Base-by-base conservation (phyloP, 192 early-diverging fungal species). In the Coemansia sp. region DNA sequence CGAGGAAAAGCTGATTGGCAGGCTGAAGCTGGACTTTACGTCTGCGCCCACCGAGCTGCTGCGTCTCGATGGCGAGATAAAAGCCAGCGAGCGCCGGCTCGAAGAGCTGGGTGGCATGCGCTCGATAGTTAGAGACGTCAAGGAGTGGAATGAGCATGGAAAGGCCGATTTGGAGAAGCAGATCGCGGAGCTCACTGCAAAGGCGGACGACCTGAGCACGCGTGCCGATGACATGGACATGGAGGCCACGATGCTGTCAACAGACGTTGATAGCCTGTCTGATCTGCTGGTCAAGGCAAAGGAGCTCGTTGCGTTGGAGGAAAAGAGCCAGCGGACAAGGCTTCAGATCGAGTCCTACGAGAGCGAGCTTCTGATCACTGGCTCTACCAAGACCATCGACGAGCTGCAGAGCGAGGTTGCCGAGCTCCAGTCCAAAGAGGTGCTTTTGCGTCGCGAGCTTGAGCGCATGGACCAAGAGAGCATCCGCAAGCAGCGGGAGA, bases 331-430 rank as follows among this genome's bases (percentile, higher is more conserved):
- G 18, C 47, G 30, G 1, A 58, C 88, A 13, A 58, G 50, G 7
- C 49, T 55, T 9, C 87, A 88, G 23, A 74, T 92, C 20, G 62
- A 62, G 24, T n/a, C 56, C 0, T 62, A 87, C 0, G 63, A 78
- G 28, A 58, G 65, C 13, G 91, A 90, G 27, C 77, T 93, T 14
- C 56, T 55, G 14, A 58, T 62, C 0, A 67, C 87, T 1, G 89
- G 87, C 0, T 88, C 88, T 1, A 80, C 75, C 13, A 85, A 85
- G 61, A 91, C 89, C 5, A 60, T 85, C 22, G 85, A 87, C 4
- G 88, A 94, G 24, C 78, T 85, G 32, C 87, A 89, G 64, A 67
- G 62, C 10, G 88, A 92, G 47, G 67, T 86, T 9, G 78, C 81
- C 4, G 36, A 49, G 1, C 60, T 85, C 6, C 78, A 83, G 54